Evolutionary conservation across 305 asterid genomes (phyloP).

Genomic region (Fraxinus dipetala): DNA sequence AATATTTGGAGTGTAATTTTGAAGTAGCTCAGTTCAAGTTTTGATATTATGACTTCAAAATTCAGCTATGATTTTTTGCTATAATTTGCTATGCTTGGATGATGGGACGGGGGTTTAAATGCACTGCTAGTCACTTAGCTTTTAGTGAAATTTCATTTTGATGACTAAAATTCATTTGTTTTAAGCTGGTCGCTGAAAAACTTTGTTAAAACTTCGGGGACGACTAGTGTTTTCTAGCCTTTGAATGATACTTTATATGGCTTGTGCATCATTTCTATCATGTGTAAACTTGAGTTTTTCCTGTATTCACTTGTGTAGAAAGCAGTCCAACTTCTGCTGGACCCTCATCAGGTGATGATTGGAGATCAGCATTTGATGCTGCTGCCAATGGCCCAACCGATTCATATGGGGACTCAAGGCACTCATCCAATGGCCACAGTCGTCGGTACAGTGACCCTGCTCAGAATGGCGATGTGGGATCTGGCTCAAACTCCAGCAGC

Average conservation of each 20-base stretch:
- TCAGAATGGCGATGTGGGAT: conserved; percentile 66
- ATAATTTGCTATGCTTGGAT: neutral
- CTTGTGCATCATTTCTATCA: neutral
- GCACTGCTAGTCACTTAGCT: neutral
- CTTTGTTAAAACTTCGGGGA: neutral
- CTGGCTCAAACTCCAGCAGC: conserved; percentile 59
- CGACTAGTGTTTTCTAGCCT: neutral
- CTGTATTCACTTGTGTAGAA: conserved; percentile 42
- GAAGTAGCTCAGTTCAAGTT: neutral
- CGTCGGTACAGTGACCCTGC: conserved; percentile 75
- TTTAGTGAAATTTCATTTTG: neutral
- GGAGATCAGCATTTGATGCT: conserved; percentile 95
- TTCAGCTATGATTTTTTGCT: neutral
- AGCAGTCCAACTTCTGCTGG: conserved; percentile 76
- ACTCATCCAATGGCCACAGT: conserved; percentile 60
- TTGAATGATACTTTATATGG: neutral
- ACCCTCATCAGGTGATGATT: conserved; percentile 79
- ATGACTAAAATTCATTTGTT: neutral
- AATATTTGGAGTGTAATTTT: neutral
- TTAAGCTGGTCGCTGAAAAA: neutral
- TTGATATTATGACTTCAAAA: neutral
- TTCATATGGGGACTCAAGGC: conserved; percentile 51
- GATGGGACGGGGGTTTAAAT: neutral
- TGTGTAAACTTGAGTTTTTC: neutral
- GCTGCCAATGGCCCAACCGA: conserved; percentile 69